phyloP scores from a whole-genome alignment of 495 filamentous ascomycete species.

The Durotheca rogersii region DNA sequence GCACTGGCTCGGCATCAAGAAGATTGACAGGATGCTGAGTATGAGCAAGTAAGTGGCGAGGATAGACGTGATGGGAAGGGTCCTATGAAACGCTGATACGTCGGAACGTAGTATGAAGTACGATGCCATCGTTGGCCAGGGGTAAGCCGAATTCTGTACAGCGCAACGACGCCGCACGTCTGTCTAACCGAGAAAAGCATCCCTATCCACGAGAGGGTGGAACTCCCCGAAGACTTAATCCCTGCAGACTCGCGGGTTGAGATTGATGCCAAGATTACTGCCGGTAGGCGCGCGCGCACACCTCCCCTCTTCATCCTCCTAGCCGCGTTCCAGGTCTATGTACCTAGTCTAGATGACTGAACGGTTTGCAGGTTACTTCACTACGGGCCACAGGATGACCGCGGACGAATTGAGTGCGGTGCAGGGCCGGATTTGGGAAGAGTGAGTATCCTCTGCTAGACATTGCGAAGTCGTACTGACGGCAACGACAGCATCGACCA shows the following conservation, averaged over 20 bases:
- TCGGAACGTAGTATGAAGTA: slow-evolving; percentile 79
- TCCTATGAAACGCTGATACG: slow-evolving; percentile 18
- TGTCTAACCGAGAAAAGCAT: slow-evolving; percentile 55
- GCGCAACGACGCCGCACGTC: slow-evolving; percentile 10
- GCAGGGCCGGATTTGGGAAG: slow-evolving; percentile 90
- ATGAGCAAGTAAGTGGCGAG: slow-evolving; percentile 81
- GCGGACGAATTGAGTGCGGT: slow-evolving; percentile 82
- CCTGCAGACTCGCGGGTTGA: slow-evolving; percentile 94
- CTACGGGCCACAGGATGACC: slow-evolving; percentile 87
- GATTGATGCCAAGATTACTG: slow-evolving; percentile 98
- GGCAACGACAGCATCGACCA: slow-evolving; percentile 49
- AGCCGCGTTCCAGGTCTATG: slow-evolving; percentile 2
- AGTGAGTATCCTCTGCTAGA: slow-evolving; percentile 49
- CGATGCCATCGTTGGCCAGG: slow-evolving; percentile 94
- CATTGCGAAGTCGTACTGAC: slow-evolving; percentile 27
- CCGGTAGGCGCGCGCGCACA: slow-evolving; percentile 78
- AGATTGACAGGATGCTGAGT: slow-evolving; percentile 97
- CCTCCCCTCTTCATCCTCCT: too few relatives aligned
- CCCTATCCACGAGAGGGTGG: slow-evolving; percentile 87
- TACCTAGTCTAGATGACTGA: slow-evolving; percentile 33
- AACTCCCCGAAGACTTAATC: slow-evolving; percentile 92
- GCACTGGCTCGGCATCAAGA: slow-evolving; percentile 97
- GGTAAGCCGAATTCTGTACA: slow-evolving; percentile 49
- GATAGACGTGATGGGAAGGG: slow-evolving; percentile 7
- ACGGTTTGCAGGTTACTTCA: slow-evolving; percentile 62